Percentiles rank a stretch among this genome's conserved stretches.
phyloP scores from a whole-genome alignment of 1,284 basidiomycete genomes.

The Phylloporus sp. region DNA sequence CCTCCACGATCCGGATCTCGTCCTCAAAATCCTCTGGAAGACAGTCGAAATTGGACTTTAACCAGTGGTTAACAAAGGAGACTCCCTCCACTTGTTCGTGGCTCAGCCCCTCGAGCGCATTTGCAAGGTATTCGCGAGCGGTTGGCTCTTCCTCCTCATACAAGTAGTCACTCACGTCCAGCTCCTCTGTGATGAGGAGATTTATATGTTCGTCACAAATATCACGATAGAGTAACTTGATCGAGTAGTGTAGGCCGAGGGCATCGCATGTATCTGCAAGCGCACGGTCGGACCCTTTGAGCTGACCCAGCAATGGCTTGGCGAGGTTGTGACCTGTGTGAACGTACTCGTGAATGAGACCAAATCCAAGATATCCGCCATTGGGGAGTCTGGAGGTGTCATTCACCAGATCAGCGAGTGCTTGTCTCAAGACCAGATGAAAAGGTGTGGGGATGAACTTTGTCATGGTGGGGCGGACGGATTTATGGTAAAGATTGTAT shows the following conservation, averaged over 20 bases:
- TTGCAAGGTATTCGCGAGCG: not conserved
- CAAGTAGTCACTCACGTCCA: not conserved
- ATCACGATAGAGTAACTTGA: constrained; percentile 8
- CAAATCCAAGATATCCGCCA: constrained; percentile 18
- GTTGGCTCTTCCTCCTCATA: not conserved
- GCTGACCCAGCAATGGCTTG: constrained; percentile 9
- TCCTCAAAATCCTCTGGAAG: not conserved
- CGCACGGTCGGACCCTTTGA: constrained; percentile 47
- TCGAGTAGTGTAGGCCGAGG: constrained; percentile 7
- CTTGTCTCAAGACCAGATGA: constrained; percentile 4
- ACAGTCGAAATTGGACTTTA: not conserved
- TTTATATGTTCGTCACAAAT: not conserved
- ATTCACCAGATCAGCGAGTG: constrained; percentile 43
- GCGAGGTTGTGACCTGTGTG: constrained; percentile 5
- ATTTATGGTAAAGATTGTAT: constrained; percentile 44
- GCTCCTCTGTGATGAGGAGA: constrained; percentile 30
- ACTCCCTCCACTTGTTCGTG: constrained; percentile 24
- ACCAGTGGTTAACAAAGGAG: not conserved
- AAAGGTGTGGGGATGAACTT: constrained; percentile 4
- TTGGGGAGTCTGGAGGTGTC: constrained; percentile 34
- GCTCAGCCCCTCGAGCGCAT: constrained; percentile 13
- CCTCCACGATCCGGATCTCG: constrained; percentile 10
- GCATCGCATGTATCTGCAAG: constrained; percentile 29
- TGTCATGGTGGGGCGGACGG: constrained; percentile 11
- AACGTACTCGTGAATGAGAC: constrained; percentile 17